Percentiles rank a stretch among this genome's conserved stretches.
phyloP scores from a whole-genome alignment of 2,329 filamentous ascomycete species.

The Colletotrichum endophyticum region DNA sequence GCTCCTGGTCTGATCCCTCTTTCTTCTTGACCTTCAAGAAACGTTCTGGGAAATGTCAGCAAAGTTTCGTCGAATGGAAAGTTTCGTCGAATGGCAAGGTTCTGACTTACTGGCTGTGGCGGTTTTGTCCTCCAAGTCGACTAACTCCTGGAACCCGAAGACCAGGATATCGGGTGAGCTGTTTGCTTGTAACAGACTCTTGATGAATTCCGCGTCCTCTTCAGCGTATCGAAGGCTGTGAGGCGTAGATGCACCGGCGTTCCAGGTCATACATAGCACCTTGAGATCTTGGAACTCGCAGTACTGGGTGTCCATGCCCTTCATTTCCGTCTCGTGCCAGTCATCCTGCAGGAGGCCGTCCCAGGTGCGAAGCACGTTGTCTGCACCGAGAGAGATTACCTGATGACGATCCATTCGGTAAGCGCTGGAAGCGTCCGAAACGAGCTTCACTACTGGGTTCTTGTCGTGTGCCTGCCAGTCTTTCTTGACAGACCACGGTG shows the following conservation, averaged over 20 bases:
- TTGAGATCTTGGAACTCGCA: constrained; percentile 85
- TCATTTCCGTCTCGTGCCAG: constrained; percentile 92
- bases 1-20: constrained; percentile 78
- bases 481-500: constrained; percentile 91
- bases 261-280: constrained; percentile 90
- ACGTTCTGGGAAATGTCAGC: constrained; percentile 58
- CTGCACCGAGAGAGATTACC: constrained; percentile 84
- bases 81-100: neutral
- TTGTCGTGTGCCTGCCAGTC: constrained; percentile 89
- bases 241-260: constrained; percentile 95
- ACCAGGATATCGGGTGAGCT: constrained; percentile 87
- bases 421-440: constrained; percentile 79
- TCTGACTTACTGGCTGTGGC: constrained; percentile 79
- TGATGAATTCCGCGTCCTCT: constrained; percentile 78
- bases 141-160: constrained; percentile 98
- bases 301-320: constrained; percentile 79
- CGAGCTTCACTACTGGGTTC: constrained; percentile 78
- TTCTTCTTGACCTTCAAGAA: constrained; percentile 92
- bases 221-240: constrained; percentile 75
- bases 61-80: neutral
- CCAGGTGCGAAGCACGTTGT: constrained; percentile 86
- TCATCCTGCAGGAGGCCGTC: constrained; percentile 93
- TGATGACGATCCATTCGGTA: constrained; percentile 87
- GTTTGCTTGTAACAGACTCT: constrained; percentile 76
- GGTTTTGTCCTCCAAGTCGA: constrained; percentile 96